A percentile compares a stretch with the other conserved stretches of the same genome.
Conservation (phyloP, 2,329 filamentous ascomycete species). For the Penicillium sp. region DNA sequence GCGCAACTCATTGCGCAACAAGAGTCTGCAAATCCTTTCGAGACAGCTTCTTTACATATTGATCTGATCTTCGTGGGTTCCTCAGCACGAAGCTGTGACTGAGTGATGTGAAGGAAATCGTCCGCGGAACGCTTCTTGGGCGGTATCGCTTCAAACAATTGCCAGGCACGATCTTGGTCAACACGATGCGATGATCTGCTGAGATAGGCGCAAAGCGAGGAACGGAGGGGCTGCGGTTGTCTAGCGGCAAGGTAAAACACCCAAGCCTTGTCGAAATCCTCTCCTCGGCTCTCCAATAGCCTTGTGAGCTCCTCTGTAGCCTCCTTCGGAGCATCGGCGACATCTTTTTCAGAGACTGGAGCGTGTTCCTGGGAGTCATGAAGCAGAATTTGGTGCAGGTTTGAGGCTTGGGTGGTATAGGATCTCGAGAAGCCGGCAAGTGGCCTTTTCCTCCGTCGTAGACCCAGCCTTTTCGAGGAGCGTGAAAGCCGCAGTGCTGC, state of each 20-base stretch:
- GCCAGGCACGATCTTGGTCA: conserved; percentile 42
- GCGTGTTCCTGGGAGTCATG: neutral
- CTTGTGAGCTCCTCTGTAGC: conserved; percentile 17
- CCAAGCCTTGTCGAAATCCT: conserved; percentile 42
- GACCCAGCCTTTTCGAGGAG: conserved; percentile 19
- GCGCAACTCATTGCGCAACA: conserved; percentile 33
- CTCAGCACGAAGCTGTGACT: conserved; percentile 41
- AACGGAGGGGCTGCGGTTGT: conserved; percentile 23
- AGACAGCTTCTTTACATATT: conserved; percentile 42
- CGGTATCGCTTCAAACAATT: conserved; percentile 46
- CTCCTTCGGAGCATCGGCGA: conserved; percentile 3
- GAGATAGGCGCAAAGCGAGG: conserved; percentile 37
- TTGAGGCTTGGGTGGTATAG: conserved; percentile 25
- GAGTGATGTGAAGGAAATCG: conserved; percentile 46
- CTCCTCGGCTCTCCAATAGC: conserved; percentile 15
- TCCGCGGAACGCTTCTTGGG: conserved; percentile 33
- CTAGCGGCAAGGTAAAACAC: conserved; percentile 35
- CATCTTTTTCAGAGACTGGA: neutral
- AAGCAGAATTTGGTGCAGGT: conserved; percentile 4
- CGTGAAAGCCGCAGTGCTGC: conserved; percentile 22
- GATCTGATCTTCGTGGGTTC: conserved; percentile 37
- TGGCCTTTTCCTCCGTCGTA: conserved; percentile 28
- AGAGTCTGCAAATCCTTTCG: conserved; percentile 19
- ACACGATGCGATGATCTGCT: conserved; percentile 34
- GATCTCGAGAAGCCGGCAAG: conserved; percentile 21